phyloP scores from a whole-genome alignment of 2,329 filamentous ascomycete genomes.

The Penicillium olsonii region DNA sequence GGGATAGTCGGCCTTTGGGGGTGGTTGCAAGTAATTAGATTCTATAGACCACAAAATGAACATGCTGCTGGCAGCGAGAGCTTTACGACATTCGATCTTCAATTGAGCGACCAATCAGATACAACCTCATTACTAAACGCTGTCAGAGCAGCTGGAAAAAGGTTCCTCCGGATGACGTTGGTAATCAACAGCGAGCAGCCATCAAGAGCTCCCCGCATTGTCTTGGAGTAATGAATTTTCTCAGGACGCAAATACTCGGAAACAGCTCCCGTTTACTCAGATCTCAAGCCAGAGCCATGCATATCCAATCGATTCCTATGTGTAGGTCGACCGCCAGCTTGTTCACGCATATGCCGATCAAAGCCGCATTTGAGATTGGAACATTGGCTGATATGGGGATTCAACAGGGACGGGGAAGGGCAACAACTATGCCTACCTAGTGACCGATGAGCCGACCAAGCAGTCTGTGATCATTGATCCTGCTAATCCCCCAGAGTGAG shows the following conservation, averaged over 20 bases:
- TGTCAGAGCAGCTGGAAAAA: slow-evolving; percentile 1
- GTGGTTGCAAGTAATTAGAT: slow-evolving; percentile 24
- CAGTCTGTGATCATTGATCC: slow-evolving; percentile 55
- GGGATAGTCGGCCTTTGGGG: slow-evolving; percentile 38
- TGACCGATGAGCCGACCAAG: slow-evolving; percentile 52
- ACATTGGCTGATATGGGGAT: slow-evolving; percentile 2
- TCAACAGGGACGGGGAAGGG: slow-evolving; percentile 39
- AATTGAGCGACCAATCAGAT: slow-evolving; percentile 8
- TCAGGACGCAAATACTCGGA: slow-evolving; percentile 23
- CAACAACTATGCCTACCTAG: slow-evolving; percentile 57
- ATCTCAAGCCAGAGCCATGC: slow-evolving; percentile 42
- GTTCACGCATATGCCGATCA: neutral
- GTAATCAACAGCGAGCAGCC: slow-evolving; percentile 11
- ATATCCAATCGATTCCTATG: slow-evolving; percentile 57
- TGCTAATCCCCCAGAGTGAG: slow-evolving; percentile 53
- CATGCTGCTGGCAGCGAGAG: slow-evolving; percentile 25
- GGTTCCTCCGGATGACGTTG: slow-evolving; percentile 20
- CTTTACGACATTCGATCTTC: neutral
- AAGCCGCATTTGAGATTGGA: neutral
- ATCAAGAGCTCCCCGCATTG: slow-evolving; percentile 18
- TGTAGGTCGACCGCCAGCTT: slow-evolving; percentile 40
- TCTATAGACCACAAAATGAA: neutral
- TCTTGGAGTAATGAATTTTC: slow-evolving; percentile 32
- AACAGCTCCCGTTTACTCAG: slow-evolving; percentile 9
- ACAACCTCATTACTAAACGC: slow-evolving; percentile 12